Evolutionary conservation across 2,329 filamentous ascomycete genomes (phyloP).

Genomic region (Ascochyta koolunga): DNA sequence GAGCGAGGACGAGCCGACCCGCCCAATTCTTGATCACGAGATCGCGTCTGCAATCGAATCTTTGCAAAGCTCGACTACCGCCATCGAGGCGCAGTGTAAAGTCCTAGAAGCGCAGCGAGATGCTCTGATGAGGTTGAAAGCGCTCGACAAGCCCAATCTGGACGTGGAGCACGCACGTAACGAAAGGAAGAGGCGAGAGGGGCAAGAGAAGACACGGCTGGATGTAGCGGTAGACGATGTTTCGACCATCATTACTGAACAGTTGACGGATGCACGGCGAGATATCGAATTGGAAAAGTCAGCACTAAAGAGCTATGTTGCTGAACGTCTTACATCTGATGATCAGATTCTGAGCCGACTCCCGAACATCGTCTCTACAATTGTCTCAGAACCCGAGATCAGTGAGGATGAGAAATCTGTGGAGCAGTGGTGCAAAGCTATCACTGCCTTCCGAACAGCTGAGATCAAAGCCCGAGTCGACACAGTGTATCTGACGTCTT

Average conservation of each 20-base stretch:
- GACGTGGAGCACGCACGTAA: constrained; percentile 46
- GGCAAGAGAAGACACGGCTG: constrained; percentile 51
- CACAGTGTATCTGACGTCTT: constrained; percentile 59
- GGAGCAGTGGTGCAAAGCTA: constrained; percentile 59
- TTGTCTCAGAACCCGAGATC: constrained; percentile 57
- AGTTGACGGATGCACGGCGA: constrained; percentile 52
- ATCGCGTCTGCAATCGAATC: constrained; percentile 67
- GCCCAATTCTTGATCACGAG: constrained; percentile 64
- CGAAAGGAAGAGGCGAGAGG: constrained; percentile 46
- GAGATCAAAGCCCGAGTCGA: constrained; percentile 55
- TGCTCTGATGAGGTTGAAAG: constrained; percentile 62
- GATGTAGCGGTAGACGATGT: constrained; percentile 48
- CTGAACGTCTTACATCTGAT: constrained; percentile 63
- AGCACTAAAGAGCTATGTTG: constrained; percentile 57
- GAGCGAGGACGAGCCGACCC: constrained; percentile 38
- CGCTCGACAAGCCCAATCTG: constrained; percentile 53
- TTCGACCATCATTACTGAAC: constrained; percentile 35
- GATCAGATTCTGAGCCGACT: constrained; percentile 69
- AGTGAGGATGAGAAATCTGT: constrained; percentile 61
- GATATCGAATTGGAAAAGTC: constrained; percentile 56
- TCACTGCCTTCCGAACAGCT: constrained; percentile 48
- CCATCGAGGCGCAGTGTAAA: constrained; percentile 69
- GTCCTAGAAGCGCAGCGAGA: constrained; percentile 66
- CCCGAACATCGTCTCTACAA: constrained; percentile 68
- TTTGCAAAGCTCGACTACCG: constrained; percentile 67